Evolutionary conservation across 73 alveolate genomes (phyloP).

Genomic region (Urostyla sp.): DNA sequence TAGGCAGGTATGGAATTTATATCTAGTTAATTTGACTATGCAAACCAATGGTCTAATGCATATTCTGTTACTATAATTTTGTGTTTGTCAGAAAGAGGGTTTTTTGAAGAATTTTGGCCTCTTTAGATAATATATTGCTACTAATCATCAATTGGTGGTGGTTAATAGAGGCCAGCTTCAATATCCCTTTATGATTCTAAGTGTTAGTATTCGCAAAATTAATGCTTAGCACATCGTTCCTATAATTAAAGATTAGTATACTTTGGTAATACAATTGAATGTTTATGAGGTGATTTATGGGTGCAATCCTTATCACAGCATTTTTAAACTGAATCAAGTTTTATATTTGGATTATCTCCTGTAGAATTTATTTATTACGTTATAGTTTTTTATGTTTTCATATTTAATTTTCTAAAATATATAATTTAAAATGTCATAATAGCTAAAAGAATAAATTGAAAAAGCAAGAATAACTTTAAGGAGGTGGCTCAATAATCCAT

Average conservation of each 20-base stretch:
- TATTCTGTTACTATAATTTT: conserved; percentile 4
- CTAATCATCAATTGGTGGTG: conserved; percentile 8
- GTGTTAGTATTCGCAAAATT: conserved; percentile 22
- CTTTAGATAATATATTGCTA: not conserved
- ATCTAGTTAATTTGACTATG: conserved; percentile 6
- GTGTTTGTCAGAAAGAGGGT: not conserved
- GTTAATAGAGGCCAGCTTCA: conserved; percentile 25
- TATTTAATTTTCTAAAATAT: not conserved
- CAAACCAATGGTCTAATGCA: conserved; percentile 35
- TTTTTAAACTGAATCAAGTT: too few species aligned
- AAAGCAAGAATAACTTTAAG: not conserved
- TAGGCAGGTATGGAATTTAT: conserved; percentile 30
- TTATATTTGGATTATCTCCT: too few species aligned
- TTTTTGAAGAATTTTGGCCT: not conserved
- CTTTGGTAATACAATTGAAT: not conserved
- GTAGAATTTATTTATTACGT: not conserved
- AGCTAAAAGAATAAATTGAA: not conserved
- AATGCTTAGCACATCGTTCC: conserved; percentile 16
- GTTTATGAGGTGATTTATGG: conserved; percentile 35
- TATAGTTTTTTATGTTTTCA: not conserved
- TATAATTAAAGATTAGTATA: not conserved
- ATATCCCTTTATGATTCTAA: conserved; percentile 15
- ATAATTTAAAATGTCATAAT: not conserved
- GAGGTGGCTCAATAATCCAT: conserved; percentile 9
- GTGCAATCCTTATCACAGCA: conserved; percentile 26